phyloP scores from a whole-genome alignment of 148 eudicot genomes.

The Silene latifolia region DNA sequence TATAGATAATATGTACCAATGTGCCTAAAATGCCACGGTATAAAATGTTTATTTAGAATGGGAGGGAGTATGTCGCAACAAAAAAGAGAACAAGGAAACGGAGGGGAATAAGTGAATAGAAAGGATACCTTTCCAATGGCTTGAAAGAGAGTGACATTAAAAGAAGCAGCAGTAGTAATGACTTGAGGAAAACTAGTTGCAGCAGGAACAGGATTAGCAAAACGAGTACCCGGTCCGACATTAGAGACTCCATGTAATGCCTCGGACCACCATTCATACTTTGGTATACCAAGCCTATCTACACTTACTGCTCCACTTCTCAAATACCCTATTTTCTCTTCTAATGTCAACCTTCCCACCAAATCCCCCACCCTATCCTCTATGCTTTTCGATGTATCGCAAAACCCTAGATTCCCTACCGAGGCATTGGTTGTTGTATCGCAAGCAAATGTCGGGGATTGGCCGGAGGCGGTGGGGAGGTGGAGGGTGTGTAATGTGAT shows the following conservation, averaged over 20 bases:
- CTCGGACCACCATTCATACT: conserved; percentile 88
- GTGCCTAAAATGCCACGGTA: too few species aligned
- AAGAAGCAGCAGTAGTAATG: conserved; percentile 68
- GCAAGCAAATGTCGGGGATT: conserved; percentile 51
- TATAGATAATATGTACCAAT: too few species aligned
- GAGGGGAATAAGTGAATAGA: neutral
- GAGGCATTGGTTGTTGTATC: conserved; percentile 38
- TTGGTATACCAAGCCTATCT: conserved; percentile 59
- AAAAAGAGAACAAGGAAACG: neutral
- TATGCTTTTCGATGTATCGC: conserved; percentile 37
- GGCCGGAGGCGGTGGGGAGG: conserved; percentile 20
- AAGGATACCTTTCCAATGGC: conserved; percentile 64
- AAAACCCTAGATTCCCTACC: conserved; percentile 39
- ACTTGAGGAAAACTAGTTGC: conserved; percentile 87
- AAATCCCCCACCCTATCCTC: conserved; percentile 46
- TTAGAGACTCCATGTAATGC: conserved; percentile 68
- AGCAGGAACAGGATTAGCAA: conserved; percentile 45
- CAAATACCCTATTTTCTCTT: conserved; percentile 55
- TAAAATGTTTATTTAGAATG: too few species aligned
- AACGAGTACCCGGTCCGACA: conserved; percentile 59
- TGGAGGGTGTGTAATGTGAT: conserved; percentile 5
- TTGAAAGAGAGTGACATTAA: conserved; percentile 56
- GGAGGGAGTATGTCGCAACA: neutral
- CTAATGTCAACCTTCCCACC: conserved; percentile 46
- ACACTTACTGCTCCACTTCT: conserved; percentile 45